A percentile compares a stretch with the other conserved stretches of the same genome.
Evolutionary conservation across 768 basidiomycete species (phyloP).

Genomic region (Leccinum pellstonianum): DNA sequence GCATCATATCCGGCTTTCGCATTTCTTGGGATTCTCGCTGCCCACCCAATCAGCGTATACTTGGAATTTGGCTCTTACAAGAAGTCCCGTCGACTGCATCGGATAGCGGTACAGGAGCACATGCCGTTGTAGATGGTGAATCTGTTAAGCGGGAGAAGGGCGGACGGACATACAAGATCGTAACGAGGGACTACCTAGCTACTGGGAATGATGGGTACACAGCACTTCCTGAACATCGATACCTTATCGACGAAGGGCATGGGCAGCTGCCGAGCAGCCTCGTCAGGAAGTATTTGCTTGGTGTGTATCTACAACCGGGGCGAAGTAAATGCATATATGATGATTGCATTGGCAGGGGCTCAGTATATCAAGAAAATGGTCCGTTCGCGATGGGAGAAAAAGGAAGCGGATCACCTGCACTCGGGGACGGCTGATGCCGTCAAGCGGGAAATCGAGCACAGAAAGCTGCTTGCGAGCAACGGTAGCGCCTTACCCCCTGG

Average conservation of each 20-base stretch:
- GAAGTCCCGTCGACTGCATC: conserved; percentile 26
- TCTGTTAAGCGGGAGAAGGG: conserved; percentile 50
- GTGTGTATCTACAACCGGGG: conserved; percentile 36
- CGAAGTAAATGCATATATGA: not conserved
- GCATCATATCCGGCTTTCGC: conserved; percentile 78
- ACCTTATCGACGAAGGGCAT: conserved; percentile 80
- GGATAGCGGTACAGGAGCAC: conserved; percentile 26
- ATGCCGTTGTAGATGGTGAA: conserved; percentile 44
- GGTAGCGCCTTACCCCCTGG: conserved; percentile 13
- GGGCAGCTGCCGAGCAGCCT: conserved; percentile 77
- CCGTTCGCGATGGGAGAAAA: conserved; percentile 33
- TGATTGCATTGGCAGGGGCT: conserved; percentile 48
- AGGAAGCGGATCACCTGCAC: conserved; percentile 37
- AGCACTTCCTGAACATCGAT: conserved; percentile 62
- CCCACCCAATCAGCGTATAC: conserved; percentile 67
- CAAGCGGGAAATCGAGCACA: conserved; percentile 45
- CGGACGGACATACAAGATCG: conserved; percentile 68
- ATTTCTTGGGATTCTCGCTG: conserved; percentile 84
- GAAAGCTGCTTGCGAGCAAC: conserved; percentile 30
- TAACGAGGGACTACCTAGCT: conserved; percentile 84
- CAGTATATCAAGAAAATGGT: conserved; percentile 70
- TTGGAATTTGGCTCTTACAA: conserved; percentile 64
- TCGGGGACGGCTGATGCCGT: conserved; percentile 45
- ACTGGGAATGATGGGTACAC: conserved; percentile 81
- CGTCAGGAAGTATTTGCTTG: conserved; percentile 82